Conservation (phyloP, 805 yeast genomes). For the Candida pini region DNA sequence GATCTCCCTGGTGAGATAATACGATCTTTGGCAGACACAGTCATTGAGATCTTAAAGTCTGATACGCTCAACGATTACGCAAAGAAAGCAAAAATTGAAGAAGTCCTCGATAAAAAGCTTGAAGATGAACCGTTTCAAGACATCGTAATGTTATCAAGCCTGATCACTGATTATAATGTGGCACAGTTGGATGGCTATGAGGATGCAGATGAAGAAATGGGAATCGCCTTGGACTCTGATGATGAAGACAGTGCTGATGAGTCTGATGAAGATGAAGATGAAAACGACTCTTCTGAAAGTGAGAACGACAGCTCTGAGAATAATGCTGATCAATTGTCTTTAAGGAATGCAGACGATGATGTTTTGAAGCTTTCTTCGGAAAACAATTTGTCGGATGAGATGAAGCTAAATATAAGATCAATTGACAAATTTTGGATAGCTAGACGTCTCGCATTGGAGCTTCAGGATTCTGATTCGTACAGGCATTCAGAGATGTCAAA, state of each 20-base stretch:
- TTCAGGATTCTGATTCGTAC: conserved; percentile 33
- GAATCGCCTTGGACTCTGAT: conserved; percentile 28
- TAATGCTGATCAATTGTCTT: conserved; percentile 20
- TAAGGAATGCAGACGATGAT: conserved; percentile 15
- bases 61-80: conserved; percentile 36
- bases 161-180: conserved; percentile 44
- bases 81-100: conserved; percentile 47
- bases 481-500: conserved; percentile 31
- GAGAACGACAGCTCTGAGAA: too few relatives aligned
- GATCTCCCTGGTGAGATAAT: conserved; percentile 77
- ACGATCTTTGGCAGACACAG: conserved; percentile 64
- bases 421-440: conserved; percentile 47
- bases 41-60: conserved; percentile 49
- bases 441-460: conserved; percentile 36
- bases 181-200: conserved; percentile 10
- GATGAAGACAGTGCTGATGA: conserved; percentile 37
- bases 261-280: conserved; percentile 28
- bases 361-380: conserved; percentile 11
- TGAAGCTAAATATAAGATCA: conserved; percentile 12
- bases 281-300: conserved; percentile 26
- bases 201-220: conserved; percentile 28
- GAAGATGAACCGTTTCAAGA: conserved; percentile 41
- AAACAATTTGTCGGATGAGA: conserved; percentile 5
- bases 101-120: conserved; percentile 38
- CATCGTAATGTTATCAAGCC: conserved; percentile 37